Percentiles rank a stretch among this genome's conserved stretches.
These are phyloP conservation scores for Chrysoporthe deuterocubensis DNA, from an alignment of 2,329 filamentous ascomycete genomes.

Conservation along the genomic window DNA sequence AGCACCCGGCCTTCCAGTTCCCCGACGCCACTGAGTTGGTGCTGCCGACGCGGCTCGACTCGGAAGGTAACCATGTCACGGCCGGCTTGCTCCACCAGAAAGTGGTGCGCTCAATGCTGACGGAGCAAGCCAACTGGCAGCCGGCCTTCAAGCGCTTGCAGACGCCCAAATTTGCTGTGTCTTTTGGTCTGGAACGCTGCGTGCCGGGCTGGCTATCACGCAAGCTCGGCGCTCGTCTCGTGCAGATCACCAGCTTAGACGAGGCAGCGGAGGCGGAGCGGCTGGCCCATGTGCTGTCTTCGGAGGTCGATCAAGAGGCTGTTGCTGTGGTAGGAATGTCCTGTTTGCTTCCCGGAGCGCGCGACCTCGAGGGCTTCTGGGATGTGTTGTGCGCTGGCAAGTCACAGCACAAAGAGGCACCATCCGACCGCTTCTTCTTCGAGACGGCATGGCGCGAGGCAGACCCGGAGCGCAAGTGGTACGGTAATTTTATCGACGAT, in stretches of 20 bases:
- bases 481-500: slow-evolving; percentile 34
- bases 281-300: background rate
- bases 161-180: background rate
- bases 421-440: slow-evolving; percentile 16
- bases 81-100: background rate
- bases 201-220: background rate
- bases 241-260: background rate
- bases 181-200: slow-evolving; percentile 2
- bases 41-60: background rate
- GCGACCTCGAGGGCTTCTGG: slow-evolving; percentile 29
- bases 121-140: slow-evolving; percentile 5
- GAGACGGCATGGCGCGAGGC: slow-evolving; percentile 21
- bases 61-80: background rate
- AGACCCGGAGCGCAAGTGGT: slow-evolving; percentile 24
- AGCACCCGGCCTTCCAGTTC: background rate
- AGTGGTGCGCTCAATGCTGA: slow-evolving; percentile 4
- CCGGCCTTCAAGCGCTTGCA: background rate
- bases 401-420: slow-evolving; percentile 19
- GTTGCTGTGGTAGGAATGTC: slow-evolving; percentile 44
- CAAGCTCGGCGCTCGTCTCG: background rate
- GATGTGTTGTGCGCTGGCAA: slow-evolving; percentile 25
- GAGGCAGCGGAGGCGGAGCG: background rate
- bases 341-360: slow-evolving; percentile 40
- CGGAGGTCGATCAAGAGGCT: slow-evolving; percentile 20
- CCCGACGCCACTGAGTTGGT: background rate